Percentiles rank a stretch among this genome's conserved stretches.
These are phyloP conservation scores for Croton setiger DNA, from an alignment of 441 rosid genomes.

Conservation along the genomic window DNA sequence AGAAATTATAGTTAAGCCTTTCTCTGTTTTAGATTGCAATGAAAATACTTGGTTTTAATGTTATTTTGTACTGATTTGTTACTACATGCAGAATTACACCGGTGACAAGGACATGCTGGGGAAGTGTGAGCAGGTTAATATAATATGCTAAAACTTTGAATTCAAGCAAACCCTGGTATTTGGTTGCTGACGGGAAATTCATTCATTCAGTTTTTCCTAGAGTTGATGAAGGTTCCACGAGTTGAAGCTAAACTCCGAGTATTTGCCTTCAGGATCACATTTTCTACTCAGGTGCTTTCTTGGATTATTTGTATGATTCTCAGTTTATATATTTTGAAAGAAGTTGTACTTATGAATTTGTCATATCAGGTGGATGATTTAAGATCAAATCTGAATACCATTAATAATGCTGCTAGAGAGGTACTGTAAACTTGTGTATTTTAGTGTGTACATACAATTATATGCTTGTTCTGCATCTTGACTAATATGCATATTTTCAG, in stretches of 20 bases:
- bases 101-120: slow-evolving; percentile 93
- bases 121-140: slow-evolving; percentile 90
- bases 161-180: slow-evolving; percentile 18
- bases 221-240: slow-evolving; percentile 94
- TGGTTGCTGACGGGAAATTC: slow-evolving; percentile 23
- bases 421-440: slow-evolving; percentile 36
- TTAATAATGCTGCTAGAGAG: slow-evolving; percentile 77
- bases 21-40: not conserved
- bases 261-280: slow-evolving; percentile 88
- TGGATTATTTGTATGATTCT: slow-evolving; percentile 16
- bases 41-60: not conserved
- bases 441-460: slow-evolving; percentile 8
- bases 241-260: slow-evolving; percentile 94
- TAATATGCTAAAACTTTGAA: slow-evolving; percentile 20
- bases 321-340: slow-evolving; percentile 8
- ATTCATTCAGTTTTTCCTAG: slow-evolving; percentile 76
- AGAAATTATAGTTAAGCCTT: not conserved
- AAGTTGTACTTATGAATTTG: slow-evolving; percentile 1
- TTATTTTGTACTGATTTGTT: slow-evolving; percentile 23
- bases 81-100: slow-evolving; percentile 63
- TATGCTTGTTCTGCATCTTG: slow-evolving; percentile 19
- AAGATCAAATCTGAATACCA: slow-evolving; percentile 56
- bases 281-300: slow-evolving; percentile 71
- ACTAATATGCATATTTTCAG: slow-evolving; percentile 39
- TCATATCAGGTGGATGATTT: slow-evolving; percentile 74